These are phyloP conservation scores for Setomelanomma holmii DNA, from an alignment of 2,329 filamentous ascomycete species.

Conservation along the genomic window DNA sequence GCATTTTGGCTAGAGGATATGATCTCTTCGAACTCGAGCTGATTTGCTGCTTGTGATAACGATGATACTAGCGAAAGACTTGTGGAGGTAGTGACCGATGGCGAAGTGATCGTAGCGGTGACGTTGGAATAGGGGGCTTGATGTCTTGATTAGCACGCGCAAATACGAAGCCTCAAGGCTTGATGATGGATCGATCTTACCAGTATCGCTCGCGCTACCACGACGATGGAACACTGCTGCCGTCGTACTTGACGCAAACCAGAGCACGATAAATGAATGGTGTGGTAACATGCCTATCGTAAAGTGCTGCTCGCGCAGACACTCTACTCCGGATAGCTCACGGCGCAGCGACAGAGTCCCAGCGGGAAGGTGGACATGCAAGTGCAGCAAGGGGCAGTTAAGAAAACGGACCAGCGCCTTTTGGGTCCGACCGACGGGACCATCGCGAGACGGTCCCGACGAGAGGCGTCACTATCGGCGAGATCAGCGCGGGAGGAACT, in stretches of 20 bases:
- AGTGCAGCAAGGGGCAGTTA: slow-evolving; percentile 30
- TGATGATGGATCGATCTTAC: slow-evolving; percentile 25
- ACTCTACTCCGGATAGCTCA: slow-evolving; percentile 29
- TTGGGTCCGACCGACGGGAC: slow-evolving; percentile 19
- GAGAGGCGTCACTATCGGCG: slow-evolving; percentile 14
- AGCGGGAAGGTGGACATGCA: slow-evolving; percentile 18
- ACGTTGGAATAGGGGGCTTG: slow-evolving; percentile 38
- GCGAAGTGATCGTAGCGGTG: slow-evolving; percentile 23
- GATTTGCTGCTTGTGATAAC: slow-evolving; percentile 1
- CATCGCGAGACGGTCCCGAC: slow-evolving; percentile 14
- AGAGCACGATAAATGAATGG: slow-evolving; percentile 18
- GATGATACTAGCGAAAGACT: slow-evolving; percentile 3
- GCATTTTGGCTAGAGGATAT: slow-evolving; percentile 13
- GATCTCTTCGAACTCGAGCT: slow-evolving; percentile 1
- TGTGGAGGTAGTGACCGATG: slow-evolving; percentile 12
- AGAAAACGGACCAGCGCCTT: slow-evolving; percentile 25
- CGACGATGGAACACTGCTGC: slow-evolving; percentile 28
- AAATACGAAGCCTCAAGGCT: slow-evolving; percentile 29
- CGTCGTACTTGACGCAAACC: slow-evolving; percentile 20
- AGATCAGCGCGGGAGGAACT: slow-evolving; percentile 20
- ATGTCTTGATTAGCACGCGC: slow-evolving; percentile 36
- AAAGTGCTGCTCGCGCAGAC: slow-evolving; percentile 26
- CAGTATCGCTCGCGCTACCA: slow-evolving; percentile 26
- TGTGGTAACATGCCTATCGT: slow-evolving; percentile 23
- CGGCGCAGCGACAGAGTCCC: slow-evolving; percentile 21